phyloP scores from a whole-genome alignment of 371 early-diverging fungal genomes.

The Apophysomyces sp. region DNA sequence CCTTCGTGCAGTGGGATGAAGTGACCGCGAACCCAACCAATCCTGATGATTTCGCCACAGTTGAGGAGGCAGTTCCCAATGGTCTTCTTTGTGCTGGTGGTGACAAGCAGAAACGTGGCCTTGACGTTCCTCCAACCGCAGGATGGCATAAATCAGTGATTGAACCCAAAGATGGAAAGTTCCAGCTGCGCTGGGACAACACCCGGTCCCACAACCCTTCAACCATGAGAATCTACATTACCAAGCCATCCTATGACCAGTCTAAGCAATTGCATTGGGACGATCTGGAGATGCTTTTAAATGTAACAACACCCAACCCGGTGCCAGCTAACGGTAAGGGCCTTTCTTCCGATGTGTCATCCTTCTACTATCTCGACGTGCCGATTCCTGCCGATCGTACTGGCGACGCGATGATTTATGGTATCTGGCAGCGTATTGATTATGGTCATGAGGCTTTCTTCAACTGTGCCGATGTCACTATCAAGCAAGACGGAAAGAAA shows the following conservation, averaged over 20 bases:
- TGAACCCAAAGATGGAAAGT: not conserved
- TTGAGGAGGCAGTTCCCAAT: not conserved
- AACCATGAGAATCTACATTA: not conserved
- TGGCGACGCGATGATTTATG: not conserved
- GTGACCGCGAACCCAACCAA: not conserved
- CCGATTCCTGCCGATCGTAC: not conserved
- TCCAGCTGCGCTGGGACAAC: slow-evolving; percentile 4
- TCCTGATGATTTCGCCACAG: not conserved
- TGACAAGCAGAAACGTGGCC: not conserved
- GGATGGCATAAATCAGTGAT: not conserved
- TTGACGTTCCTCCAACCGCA: not conserved
- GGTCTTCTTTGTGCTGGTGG: not conserved
- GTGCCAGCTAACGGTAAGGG: slow-evolving; percentile 2
- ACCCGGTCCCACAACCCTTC: slow-evolving; percentile 3
- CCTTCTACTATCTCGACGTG: slow-evolving; percentile 1
- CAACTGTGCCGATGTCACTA: slow-evolving; percentile 6
- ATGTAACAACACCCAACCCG: not conserved
- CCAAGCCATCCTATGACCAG: not conserved
- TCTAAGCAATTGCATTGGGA: not conserved
- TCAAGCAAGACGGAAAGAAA: slow-evolving; percentile 27
- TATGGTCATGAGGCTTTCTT: slow-evolving; percentile 1
- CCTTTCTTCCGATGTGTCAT: not conserved
- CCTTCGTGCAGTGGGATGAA: slow-evolving; percentile 2
- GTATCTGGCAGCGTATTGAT: slow-evolving; percentile 1
- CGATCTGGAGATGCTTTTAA: not conserved